Evolutionary conservation across 805 yeast genomes (phyloP), one percentile per base, ranked within the genome.

Genomic region (Naumovozyma baii): DNA sequence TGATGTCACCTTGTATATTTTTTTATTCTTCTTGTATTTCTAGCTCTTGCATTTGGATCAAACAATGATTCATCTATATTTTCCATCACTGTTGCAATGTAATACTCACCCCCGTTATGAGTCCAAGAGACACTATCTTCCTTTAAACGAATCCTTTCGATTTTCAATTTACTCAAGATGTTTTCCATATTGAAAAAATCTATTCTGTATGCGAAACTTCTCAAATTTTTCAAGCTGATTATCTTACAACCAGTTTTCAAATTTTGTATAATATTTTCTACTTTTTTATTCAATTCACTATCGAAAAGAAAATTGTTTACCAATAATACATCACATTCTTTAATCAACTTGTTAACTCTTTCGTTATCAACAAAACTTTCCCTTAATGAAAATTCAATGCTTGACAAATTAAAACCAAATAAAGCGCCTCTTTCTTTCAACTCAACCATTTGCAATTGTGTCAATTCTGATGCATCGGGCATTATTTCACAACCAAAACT

Each of bases 401-500:
- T 55, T 5, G 84, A 80, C 3, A 75, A 66, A 13, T 66, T 68
- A 15, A 88, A 48, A 0, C 96, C 95, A 58, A 77, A 77, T 3
- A 78, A 61, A 31, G 63, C 62, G 38, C 80, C 68, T 39, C 94
- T 71, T 34, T 68, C 70, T 38, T 63, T 55, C 40, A 86, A 70
- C 47, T 81, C 87, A 2, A 47, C 50, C 18, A 65, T 61, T 57
- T 88, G 96, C 16, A 64, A 45, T 31, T 67, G 69, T 1, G 90
- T 81, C 36, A 87, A 64, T 5, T 67, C 64, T 9, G 88, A 80
- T 0, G 96, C 94, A 48, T 80, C 79, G 14, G 72, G 73, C 94
- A 87, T 87, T 36, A 88, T 73, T 56, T 88, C 96, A 60, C 90
- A 84, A 1, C 96, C 96, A 52, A 83, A 85, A 58, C 94, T 80